A percentile compares a stretch with the other conserved stretches of the same genome.
These are phyloP conservation scores for Nothophoma quercina DNA, from an alignment of 2,329 filamentous ascomycete genomes.

Conservation along the genomic window DNA sequence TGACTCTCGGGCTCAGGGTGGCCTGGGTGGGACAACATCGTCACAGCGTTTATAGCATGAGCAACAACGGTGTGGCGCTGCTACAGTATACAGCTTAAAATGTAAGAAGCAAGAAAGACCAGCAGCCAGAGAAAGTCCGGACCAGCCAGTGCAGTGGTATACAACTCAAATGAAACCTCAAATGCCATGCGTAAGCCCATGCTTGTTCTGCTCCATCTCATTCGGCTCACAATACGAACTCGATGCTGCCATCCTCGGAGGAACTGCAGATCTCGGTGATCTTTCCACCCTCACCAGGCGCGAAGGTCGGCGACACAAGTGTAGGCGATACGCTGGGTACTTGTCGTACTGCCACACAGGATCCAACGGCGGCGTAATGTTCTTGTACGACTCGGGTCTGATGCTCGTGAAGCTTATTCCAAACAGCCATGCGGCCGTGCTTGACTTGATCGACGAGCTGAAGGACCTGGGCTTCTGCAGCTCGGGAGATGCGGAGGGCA, in stretches of 20 bases:
- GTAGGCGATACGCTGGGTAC: background rate
- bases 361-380: background rate
- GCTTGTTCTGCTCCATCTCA: background rate
- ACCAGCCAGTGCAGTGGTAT: background rate
- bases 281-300: background rate
- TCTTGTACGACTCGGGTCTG: background rate
- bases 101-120: background rate
- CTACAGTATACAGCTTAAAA: background rate
- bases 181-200: background rate
- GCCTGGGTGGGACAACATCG: background rate
- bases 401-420: background rate
- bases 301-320: background rate
- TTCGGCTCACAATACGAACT: background rate
- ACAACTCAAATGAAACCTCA: background rate
- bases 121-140: background rate
- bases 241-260: background rate
- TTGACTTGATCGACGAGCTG: conserved; percentile 8
- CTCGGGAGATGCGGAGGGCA: background rate
- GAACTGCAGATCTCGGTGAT: background rate
- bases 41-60: background rate
- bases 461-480: background rate
- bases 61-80: background rate
- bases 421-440: background rate
- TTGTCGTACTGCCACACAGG: background rate
- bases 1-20: background rate